phyloP scores from a whole-genome alignment of 495 filamentous ascomycete species.

The Lophiostoma macrostomum region DNA sequence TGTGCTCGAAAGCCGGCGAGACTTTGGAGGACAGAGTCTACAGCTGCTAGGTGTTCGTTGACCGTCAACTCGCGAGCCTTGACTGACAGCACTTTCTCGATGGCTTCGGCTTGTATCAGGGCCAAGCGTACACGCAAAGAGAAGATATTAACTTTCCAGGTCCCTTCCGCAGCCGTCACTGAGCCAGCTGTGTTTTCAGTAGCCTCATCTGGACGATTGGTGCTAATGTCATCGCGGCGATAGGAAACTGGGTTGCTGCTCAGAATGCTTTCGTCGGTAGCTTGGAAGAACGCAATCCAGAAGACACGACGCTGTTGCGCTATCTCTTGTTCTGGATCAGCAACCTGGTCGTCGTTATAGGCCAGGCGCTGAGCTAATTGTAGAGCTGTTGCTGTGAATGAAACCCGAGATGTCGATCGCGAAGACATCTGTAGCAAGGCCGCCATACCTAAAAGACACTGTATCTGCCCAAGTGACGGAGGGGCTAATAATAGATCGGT shows the following conservation, averaged over 20 bases:
- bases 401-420: slow-evolving; percentile 1
- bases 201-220: slow-evolving; percentile 1
- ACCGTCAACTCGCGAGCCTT: neutral
- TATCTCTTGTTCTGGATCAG: slow-evolving; percentile 1
- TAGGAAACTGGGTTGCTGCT: neutral
- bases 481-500: slow-evolving; percentile 8
- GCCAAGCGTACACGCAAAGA: neutral
- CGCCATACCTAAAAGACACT: slow-evolving; percentile 15
- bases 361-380: slow-evolving; percentile 16
- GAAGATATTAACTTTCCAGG: slow-evolving; percentile 21
- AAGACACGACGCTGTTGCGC: slow-evolving; percentile 24
- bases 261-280: slow-evolving; percentile 10
- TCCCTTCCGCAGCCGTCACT: slow-evolving; percentile 17
- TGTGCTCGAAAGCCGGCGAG: neutral
- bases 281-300: slow-evolving; percentile 20
- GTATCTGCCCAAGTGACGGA: slow-evolving; percentile 10
- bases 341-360: slow-evolving; percentile 13
- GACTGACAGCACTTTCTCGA: slow-evolving; percentile 16
- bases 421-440: slow-evolving; percentile 12
- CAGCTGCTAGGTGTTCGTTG: neutral
- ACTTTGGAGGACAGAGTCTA: neutral
- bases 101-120: slow-evolving; percentile 15
- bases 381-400: slow-evolving; percentile 19
- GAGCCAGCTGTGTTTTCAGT: slow-evolving; percentile 1
- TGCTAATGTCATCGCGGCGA: slow-evolving; percentile 9